Evolutionary conservation across 768 basidiomycete species (phyloP).

Genomic region (Lactarius pseudohatsudake): DNA sequence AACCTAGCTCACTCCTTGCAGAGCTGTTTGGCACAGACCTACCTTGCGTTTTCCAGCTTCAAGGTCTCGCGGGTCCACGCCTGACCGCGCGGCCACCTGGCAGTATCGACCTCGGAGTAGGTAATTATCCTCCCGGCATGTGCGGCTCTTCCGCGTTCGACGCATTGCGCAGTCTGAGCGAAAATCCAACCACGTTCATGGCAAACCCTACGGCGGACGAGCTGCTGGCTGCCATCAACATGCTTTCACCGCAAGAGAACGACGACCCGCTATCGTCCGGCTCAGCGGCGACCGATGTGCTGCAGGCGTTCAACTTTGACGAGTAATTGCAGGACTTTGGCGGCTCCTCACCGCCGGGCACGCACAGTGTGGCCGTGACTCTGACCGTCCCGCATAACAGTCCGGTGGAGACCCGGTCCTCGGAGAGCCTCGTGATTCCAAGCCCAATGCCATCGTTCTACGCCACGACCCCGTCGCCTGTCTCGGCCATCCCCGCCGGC

Average conservation of each 20-base stretch:
- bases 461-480: slow-evolving; percentile 8
- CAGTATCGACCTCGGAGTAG: slow-evolving; percentile 18
- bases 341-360: not conserved
- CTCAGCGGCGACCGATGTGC: not conserved
- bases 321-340: slow-evolving; percentile 20
- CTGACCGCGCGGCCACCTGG: slow-evolving; percentile 15
- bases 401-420: not conserved
- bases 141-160: slow-evolving; percentile 5
- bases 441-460: slow-evolving; percentile 12
- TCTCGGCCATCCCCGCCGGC: not conserved
- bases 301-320: slow-evolving; percentile 18
- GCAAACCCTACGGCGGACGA: slow-evolving; percentile 9
- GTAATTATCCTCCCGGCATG: slow-evolving; percentile 7
- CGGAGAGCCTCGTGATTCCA: not conserved
- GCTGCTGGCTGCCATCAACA: slow-evolving; percentile 6
- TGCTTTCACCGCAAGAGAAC: not conserved
- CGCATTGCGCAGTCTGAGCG: slow-evolving; percentile 1
- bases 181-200: slow-evolving; percentile 12
- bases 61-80: not conserved
- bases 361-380: not conserved
- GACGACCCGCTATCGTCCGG: not conserved
- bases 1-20: not conserved
- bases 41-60: not conserved
- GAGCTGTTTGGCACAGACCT: not conserved
- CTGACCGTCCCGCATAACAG: slow-evolving; percentile 2